Conservation (phyloP, 2,329 filamentous ascomycete species). For the Rutstroemia sp. region DNA sequence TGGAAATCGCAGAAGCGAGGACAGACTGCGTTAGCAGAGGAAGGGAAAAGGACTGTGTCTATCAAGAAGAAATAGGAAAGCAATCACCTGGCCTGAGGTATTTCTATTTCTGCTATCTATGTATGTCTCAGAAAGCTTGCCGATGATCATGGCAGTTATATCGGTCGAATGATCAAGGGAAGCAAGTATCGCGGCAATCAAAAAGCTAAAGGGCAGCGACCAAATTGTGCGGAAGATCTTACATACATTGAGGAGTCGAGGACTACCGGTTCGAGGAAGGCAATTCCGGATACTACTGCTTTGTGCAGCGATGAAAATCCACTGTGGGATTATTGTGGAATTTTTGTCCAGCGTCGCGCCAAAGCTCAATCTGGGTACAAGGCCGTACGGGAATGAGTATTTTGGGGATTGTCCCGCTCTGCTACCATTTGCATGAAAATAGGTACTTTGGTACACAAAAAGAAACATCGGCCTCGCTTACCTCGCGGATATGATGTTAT, state of each 20-base stretch:
- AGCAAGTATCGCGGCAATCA: background rate
- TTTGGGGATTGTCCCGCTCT: background rate
- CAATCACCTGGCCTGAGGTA: background rate
- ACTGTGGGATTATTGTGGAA: background rate
- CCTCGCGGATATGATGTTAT: too few relatives aligned
- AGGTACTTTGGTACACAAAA: background rate
- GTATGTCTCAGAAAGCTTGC: background rate
- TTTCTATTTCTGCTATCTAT: background rate
- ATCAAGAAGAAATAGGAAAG: too few relatives aligned
- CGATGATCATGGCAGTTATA: background rate
- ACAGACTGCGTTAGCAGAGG: too few relatives aligned
- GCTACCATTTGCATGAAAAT: background rate
- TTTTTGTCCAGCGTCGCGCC: background rate
- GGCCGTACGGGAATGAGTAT: background rate
- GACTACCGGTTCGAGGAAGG: constrained; percentile 2
- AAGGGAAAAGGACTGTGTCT: too few relatives aligned
- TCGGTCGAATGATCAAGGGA: background rate
- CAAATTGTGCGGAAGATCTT: too few relatives aligned
- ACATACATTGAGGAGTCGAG: background rate
- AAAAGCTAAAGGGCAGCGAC: background rate
- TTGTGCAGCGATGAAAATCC: too few relatives aligned
- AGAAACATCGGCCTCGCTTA: too few relatives aligned
- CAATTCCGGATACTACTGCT: constrained; percentile 4
- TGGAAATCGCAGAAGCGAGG: background rate
- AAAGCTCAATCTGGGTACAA: background rate